Percentiles rank a stretch among this genome's conserved stretches.
These are phyloP conservation scores for Penicillium antarcticum DNA, from an alignment of 495 filamentous ascomycete genomes.

Conservation along the genomic window DNA sequence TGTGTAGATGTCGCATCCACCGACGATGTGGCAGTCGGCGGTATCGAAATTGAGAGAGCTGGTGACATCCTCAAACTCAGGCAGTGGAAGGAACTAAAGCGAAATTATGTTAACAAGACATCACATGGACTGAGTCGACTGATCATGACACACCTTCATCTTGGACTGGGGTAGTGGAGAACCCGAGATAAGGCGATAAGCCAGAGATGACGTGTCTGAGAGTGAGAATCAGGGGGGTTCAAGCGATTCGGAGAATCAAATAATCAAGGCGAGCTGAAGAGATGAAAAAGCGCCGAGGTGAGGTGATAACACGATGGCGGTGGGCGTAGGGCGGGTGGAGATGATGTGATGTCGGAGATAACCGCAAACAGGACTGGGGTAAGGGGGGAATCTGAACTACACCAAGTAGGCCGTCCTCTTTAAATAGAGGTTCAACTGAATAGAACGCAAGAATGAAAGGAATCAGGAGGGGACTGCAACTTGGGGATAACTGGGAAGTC, in stretches of 20 bases:
- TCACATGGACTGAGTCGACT: background rate
- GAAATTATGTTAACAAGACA: background rate
- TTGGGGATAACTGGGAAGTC: background rate
- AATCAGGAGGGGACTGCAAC: background rate
- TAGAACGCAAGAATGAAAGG: background rate
- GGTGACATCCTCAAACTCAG: conserved; percentile 82
- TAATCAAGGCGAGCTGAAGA: background rate
- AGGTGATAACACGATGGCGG: conserved; percentile 13
- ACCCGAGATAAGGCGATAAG: conserved; percentile 5
- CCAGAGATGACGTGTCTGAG: background rate
- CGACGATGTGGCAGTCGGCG: conserved; percentile 80
- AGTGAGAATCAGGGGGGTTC: background rate
- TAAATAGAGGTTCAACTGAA: background rate
- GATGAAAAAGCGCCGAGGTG: conserved; percentile 2
- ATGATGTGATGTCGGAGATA: conserved; percentile 17
- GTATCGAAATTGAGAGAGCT: conserved; percentile 92
- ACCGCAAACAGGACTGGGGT: conserved; percentile 17
- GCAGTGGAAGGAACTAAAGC: conserved; percentile 81
- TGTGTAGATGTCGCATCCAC: conserved; percentile 93
- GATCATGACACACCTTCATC: conserved; percentile 27
- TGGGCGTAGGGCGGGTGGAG: conserved; percentile 22
- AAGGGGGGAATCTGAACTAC: conserved; percentile 5
- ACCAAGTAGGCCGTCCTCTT: background rate
- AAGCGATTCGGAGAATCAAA: too few species aligned
- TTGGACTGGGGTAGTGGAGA: conserved; percentile 1